These are phyloP conservation scores for Phytophthora boehmeriae DNA, from an alignment of 352 stramenopile species.

Conservation along the genomic window DNA sequence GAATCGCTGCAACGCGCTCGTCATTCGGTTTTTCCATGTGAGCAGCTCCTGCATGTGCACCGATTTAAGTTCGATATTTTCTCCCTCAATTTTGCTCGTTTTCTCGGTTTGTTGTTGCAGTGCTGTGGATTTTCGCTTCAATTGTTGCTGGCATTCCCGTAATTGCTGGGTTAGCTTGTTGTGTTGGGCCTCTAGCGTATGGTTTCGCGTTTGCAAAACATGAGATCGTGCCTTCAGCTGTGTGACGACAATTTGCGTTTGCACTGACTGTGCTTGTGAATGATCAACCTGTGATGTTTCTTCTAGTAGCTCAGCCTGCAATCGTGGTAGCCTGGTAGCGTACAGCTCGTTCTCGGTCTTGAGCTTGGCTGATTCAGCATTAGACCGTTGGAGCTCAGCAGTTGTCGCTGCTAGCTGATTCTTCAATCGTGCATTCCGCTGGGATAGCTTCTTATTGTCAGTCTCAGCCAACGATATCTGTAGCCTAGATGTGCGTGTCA, in stretches of 20 bases:
- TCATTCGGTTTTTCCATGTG: slow-evolving; percentile 37
- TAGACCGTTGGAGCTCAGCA: slow-evolving; percentile 44
- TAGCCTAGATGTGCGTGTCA: slow-evolving; percentile 28
- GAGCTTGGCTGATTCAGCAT: slow-evolving; percentile 42
- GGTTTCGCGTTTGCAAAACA: slow-evolving; percentile 48
- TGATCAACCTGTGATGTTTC: slow-evolving; percentile 56
- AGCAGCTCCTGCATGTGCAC: slow-evolving; percentile 35
- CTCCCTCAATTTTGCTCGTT: slow-evolving; percentile 32
- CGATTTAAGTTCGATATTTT: slow-evolving; percentile 32
- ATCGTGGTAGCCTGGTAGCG: slow-evolving; percentile 43
- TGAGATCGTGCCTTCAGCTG: slow-evolving; percentile 52
- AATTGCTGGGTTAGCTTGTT: slow-evolving; percentile 39
- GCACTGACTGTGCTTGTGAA: slow-evolving; percentile 46
- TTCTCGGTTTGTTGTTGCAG: slow-evolving; percentile 44
- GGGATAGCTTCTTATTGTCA: slow-evolving; percentile 46
- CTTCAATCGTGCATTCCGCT: slow-evolving; percentile 51
- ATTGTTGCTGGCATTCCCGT: slow-evolving; percentile 37
- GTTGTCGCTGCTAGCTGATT: slow-evolving; percentile 34
- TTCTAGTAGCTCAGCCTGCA: slow-evolving; percentile 54
- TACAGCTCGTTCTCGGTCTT: slow-evolving; percentile 63
- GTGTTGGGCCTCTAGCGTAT: slow-evolving; percentile 33
- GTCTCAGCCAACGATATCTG: slow-evolving; percentile 42
- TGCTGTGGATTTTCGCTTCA: slow-evolving; percentile 28
- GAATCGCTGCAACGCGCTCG: slow-evolving; percentile 31
- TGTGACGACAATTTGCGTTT: slow-evolving; percentile 43